Evolutionary conservation across 208 protist species (phyloP).

Genomic region (Leishmania gerbilli): DNA sequence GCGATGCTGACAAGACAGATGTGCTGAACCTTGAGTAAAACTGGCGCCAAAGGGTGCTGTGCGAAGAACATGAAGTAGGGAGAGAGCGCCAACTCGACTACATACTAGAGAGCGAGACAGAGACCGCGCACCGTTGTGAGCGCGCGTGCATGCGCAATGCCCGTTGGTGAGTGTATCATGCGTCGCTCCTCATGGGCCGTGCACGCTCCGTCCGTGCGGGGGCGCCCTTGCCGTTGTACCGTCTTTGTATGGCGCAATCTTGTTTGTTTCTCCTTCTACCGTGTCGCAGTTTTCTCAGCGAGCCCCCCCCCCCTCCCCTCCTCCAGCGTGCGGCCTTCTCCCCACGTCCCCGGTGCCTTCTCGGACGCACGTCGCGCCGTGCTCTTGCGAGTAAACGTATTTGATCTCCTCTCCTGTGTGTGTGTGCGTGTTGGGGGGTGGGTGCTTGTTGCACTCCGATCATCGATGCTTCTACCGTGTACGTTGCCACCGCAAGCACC

Average conservation of each 20-base stretch:
- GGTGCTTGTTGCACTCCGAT: no score
- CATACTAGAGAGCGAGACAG: neutral
- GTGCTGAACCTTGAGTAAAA: constrained; percentile 22
- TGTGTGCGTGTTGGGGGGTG: no score
- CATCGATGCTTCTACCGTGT: no score
- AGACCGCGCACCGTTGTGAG: neutral
- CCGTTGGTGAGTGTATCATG: neutral
- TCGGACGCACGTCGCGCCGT: neutral
- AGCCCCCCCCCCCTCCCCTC: neutral
- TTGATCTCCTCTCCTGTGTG: neutral
- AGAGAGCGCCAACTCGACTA: neutral
- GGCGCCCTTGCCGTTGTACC: neutral
- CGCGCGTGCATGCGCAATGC: neutral
- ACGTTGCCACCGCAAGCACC: no score
- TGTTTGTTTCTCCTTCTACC: neutral
- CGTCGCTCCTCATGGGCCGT: neutral
- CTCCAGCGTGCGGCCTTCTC: neutral
- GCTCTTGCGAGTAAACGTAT: neutral
- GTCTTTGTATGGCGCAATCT: neutral
- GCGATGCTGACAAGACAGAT: constrained; percentile 24
- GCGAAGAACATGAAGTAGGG: neutral
- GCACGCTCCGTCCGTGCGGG: neutral
- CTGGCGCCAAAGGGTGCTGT: neutral
- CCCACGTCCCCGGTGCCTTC: neutral
- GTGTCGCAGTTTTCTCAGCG: neutral